Evolutionary conservation across 2,329 filamentous ascomycete genomes (phyloP).

Genomic region (Byssoonygena ceratinophila): DNA sequence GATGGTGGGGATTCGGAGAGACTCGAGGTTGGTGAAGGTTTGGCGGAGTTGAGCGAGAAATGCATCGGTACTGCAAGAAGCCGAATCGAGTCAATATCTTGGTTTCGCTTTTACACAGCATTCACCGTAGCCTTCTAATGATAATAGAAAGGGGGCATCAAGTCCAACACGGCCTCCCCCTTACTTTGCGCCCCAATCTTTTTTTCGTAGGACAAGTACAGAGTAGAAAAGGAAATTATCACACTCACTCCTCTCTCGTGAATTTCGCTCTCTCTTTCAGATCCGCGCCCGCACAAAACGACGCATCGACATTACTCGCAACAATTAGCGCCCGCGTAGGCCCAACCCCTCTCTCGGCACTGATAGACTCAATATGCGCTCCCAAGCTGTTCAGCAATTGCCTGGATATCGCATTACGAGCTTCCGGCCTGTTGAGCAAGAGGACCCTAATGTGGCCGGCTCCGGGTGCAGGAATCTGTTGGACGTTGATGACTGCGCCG

Average conservation of each 20-base stretch:
- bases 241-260: constrained; percentile 60
- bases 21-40: constrained; percentile 62
- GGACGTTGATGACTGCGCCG: constrained; percentile 50
- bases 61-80: constrained; percentile 52
- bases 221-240: background rate
- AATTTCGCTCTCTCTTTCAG: constrained; percentile 77
- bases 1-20: constrained; percentile 80
- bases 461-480: constrained; percentile 64
- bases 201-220: background rate
- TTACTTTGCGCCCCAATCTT: background rate
- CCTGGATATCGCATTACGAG: constrained; percentile 83
- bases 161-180: too few relatives aligned
- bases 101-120: too few relatives aligned
- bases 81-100: background rate
- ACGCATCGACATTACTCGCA: constrained; percentile 71
- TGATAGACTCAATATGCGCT: constrained; percentile 61
- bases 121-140: too few relatives aligned
- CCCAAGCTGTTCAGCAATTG: constrained; percentile 63
- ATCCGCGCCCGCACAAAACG: constrained; percentile 91
- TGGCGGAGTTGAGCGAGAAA: constrained; percentile 69
- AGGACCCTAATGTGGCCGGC: constrained; percentile 79
- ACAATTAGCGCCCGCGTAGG: constrained; percentile 71
- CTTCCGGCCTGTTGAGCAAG: constrained; percentile 70
- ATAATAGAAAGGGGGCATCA: too few relatives aligned
- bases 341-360: constrained; percentile 46